Base-by-base conservation (phyloP, 1,139 yeast species). In the Scheffersomyces titani region DNA sequence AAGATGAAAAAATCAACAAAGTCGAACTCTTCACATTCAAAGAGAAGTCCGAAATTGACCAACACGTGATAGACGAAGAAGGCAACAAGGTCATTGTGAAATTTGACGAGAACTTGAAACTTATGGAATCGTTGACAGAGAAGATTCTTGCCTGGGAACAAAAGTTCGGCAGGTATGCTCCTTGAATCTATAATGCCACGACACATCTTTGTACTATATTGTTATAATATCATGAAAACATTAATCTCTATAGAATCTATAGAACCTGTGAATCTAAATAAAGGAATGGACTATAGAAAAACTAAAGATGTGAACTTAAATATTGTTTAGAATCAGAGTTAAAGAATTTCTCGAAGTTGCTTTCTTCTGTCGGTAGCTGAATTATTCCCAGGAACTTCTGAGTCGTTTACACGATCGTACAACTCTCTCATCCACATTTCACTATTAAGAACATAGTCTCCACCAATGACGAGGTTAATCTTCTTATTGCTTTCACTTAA, bases 141-240 rank as follows among this genome's bases (percentile, higher is more conserved):
- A 83, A 84, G 64, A 81, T 93, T 52, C 76, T 89, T 51, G 70
- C 71, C 19, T 93, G 98, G 98, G 97, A 92, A 65, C 84, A 87
- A 60, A 80, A 82, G 64, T 92, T 80, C 68, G 91, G 92, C 6
- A 75, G 80, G 59, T 83, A 75, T 65, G 83, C 83, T 45, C 82
- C 83, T 6, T 75, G 62, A 58, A n/a, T 19, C 4, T 49, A 19
- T 21, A 44, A 24, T 30, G 11, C 44, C 13, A 22, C 36, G 18
- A 30, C 11, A 11, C n/a, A 49, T 11, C 2, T 30, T 19, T 47
- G 40, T 20, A 44, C 9, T 47, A 24, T 52, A 47, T 44, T 30
- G 40, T 30, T 30, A 30, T 30, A 30, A 30, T 30, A 30, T 30
- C 40, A 7, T 30, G 16, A 30, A 30, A 30, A 30, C 40, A 30